These are phyloP conservation scores for Scedosporium minutisporum DNA, from an alignment of 2,329 filamentous ascomycete genomes.

Conservation along the genomic window DNA sequence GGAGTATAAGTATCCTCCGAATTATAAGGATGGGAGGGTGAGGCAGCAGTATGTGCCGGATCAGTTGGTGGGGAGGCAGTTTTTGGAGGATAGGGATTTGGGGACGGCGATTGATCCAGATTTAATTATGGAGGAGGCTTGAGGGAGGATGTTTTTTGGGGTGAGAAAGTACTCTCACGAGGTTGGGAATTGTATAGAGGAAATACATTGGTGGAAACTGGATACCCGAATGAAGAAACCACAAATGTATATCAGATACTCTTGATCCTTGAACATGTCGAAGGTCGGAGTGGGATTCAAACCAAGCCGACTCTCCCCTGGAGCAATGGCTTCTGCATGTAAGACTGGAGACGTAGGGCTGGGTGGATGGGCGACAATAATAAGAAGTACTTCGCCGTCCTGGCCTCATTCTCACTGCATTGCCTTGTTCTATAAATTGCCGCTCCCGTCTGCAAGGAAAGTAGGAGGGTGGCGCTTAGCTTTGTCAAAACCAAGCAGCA, in stretches of 20 bases:
- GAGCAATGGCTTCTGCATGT: not conserved
- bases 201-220: not conserved
- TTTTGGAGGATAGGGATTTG: slow-evolving; percentile 72
- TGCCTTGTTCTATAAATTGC: too few species aligned
- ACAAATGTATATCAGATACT: not conserved
- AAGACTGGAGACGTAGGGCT: too few species aligned
- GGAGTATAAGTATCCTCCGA: slow-evolving; percentile 94
- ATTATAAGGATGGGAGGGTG: slow-evolving; percentile 74
- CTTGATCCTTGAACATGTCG: too few species aligned
- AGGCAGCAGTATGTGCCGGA: slow-evolving; percentile 86
- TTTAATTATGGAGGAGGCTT: slow-evolving; percentile 22
- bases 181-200: not conserved
- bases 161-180: too few species aligned
- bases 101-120: slow-evolving; percentile 71
- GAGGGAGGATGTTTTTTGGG: not conserved
- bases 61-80: slow-evolving; percentile 56
- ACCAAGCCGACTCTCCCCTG: not conserved
- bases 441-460: too few species aligned
- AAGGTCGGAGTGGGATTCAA: too few species aligned
- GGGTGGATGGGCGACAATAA: not conserved
- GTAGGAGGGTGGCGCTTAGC: too few species aligned
- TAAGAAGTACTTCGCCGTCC: not conserved
- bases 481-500: too few species aligned
- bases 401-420: not conserved
- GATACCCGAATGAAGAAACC: not conserved